Evolutionary conservation across 202 grass and related monocot genomes (phyloP), one percentile per base, ranked within the genome.

Genomic region (Tripidium arundinaceum): DNA sequence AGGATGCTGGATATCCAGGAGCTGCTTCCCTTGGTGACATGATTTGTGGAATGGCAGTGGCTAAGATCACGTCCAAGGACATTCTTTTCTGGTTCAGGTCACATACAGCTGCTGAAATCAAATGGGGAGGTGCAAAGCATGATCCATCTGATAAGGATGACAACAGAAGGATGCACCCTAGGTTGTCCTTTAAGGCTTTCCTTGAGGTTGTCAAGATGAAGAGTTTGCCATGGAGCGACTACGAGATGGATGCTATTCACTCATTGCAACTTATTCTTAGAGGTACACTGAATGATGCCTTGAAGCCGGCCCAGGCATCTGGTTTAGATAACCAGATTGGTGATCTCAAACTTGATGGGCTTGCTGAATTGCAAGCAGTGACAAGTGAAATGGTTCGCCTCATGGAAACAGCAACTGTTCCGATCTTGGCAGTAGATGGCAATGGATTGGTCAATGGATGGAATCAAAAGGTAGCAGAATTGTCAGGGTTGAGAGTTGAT

Each of bases 321-420:
- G 63, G 62, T 26, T 45, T 88, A 31, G 88, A 86, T 62, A 84
- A 87, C 58, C 74, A 87, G 66, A 78, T 94, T 46, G 67, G 66
- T 61, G 90, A 94, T 59, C 83, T 94, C 59, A 98, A 94, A 80
- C 79, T 98, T 29, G 90, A 98, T 38, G 90, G 88, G 16, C 83
- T 91, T 77, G 90, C 79, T 77, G 95, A 98, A 84, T 74, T 98
- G 62, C 92, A 94, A 68, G 92, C 88, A 0, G 95, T 98, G 28
- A 98, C 95, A 60, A 98, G 84, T 76, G 95, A 98, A 90, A 98
- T 98, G 92, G 95, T 94, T 66, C 89, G 95, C 25, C 76, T 98
- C 16, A 98, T 98, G 43, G 95, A 98, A 86, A 98, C 95, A 21
- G 96, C 96, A 52, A 91, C 96, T 10, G 96, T 91, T 21, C 92